These are phyloP conservation scores for Teratosphaeria nubilosa DNA, from an alignment of 2,329 filamentous ascomycete genomes.

Conservation along the genomic window DNA sequence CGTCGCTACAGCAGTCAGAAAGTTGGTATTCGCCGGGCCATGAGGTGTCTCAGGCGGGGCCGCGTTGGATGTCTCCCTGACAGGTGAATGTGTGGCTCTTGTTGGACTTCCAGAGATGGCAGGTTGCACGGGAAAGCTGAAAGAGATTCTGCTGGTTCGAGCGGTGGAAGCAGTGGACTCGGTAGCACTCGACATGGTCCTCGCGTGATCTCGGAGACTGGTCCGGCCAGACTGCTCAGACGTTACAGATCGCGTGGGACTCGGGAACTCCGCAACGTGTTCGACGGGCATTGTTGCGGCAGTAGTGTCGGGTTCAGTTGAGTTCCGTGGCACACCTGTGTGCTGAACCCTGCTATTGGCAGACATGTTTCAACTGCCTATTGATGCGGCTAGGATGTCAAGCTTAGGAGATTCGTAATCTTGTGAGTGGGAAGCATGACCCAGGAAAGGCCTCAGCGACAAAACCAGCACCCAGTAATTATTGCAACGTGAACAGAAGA, in stretches of 20 bases:
- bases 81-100: slow-evolving; percentile 24
- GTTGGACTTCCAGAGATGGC: slow-evolving; percentile 19
- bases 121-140: slow-evolving; percentile 39
- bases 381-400: neutral
- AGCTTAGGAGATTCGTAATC: neutral
- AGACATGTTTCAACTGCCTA: neutral
- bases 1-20: slow-evolving; percentile 81
- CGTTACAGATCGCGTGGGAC: slow-evolving; percentile 6
- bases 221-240: slow-evolving; percentile 1
- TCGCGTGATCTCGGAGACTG: slow-evolving; percentile 20
- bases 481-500: neutral
- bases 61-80: slow-evolving; percentile 15
- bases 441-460: neutral
- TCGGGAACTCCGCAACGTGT: slow-evolving; percentile 6
- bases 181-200: slow-evolving; percentile 18
- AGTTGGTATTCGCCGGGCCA: slow-evolving; percentile 36
- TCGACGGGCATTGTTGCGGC: slow-evolving; percentile 7
- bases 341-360: slow-evolving; percentile 2
- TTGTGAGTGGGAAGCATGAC: neutral
- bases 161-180: slow-evolving; percentile 8
- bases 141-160: slow-evolving; percentile 35
- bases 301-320: slow-evolving; percentile 2
- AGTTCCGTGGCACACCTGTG: slow-evolving; percentile 7
- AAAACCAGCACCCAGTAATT: no score
- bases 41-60: slow-evolving; percentile 22